Evolutionary conservation across 176 grass and related monocot species (phyloP), one percentile per base, ranked within the genome.

Genomic region (Thinopyrum elongatum): DNA sequence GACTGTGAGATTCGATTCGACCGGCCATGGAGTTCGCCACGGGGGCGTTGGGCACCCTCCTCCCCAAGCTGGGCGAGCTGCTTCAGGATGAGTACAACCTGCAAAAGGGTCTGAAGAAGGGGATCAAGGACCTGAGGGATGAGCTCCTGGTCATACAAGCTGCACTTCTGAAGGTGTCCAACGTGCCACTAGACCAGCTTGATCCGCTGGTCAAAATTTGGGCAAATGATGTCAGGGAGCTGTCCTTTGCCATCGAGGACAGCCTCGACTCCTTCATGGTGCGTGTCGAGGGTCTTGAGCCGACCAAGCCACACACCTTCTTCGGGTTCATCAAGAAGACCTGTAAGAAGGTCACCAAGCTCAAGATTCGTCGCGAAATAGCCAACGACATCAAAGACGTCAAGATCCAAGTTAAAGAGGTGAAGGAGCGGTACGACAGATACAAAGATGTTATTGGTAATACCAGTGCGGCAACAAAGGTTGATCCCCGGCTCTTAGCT

Each of bases 191-290:
- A 0, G 35, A 80, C 10, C 34, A 80, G 22, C 77, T 64, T 23
- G 77, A 65, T 7, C 5, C 8, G 1, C 8, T 4, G 8, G 38
- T 22, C 22, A 65, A 42, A 21, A 13, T 35, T 4, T 82, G 42
- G 80, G 61, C 78, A 0, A 81, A 55, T 1, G 23, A 76, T 0
- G 25, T 84, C 15, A 16, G 82, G 38, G 82, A 84, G 36, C 4
- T 84, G 53, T 72, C 82, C 25, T 84, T 35, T 27, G 70, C n/a
- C 0, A 84, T 61, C 16, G 82, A 84, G 26, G 82, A 84, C 57
- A 65, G 39, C 10, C 8, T 85, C 0, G 72, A 85, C 27, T 38
- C 15, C 2, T 64, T 55, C 27, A 22, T 85, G 38, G 23, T 21
- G 2, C 28, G 39, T 14, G 19, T 64, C 0, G 17, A 74, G 5